Conservation (phyloP, 2,329 filamentous ascomycete genomes). For the Xylariaceae sp. region DNA sequence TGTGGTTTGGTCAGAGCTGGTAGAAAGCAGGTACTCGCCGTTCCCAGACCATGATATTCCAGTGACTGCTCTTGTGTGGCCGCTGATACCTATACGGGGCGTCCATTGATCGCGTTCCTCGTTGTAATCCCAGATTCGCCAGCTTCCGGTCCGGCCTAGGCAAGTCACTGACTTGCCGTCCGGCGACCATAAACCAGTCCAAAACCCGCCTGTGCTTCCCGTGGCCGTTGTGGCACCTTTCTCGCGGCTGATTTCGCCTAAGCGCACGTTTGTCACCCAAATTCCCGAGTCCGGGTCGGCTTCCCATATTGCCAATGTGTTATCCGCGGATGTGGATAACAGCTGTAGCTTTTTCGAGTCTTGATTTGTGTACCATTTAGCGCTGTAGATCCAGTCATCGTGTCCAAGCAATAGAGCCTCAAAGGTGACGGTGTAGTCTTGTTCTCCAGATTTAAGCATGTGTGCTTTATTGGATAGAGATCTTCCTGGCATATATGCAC, state of each 20-base stretch:
- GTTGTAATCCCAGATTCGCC: constrained; percentile 78
- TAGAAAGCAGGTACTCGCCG: constrained; percentile 83
- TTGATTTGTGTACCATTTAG: constrained; percentile 63
- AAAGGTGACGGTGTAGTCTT: constrained; percentile 80
- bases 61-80: constrained; percentile 79
- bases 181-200: constrained; percentile 91
- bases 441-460: constrained; percentile 59
- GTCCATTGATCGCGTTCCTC: constrained; percentile 65
- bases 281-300: constrained; percentile 79
- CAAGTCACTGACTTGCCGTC: constrained; percentile 72
- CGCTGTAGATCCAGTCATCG: constrained; percentile 97
- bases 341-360: constrained; percentile 61
- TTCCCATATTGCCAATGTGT: constrained; percentile 91
- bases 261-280: constrained; percentile 80
- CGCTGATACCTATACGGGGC: constrained; percentile 73
- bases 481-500: constrained; percentile 61
- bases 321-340: constrained; percentile 89
- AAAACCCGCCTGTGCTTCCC: constrained; percentile 92
- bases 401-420: constrained; percentile 92
- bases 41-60: constrained; percentile 80
- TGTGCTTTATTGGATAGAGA: constrained; percentile 89
- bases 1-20: constrained; percentile 89
- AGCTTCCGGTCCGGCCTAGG: constrained; percentile 87
- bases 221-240: constrained; percentile 97
- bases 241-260: constrained; percentile 90